phyloP scores from a whole-genome alignment of 805 yeast genomes.

The Maudiozyma pseudohumilis region DNA sequence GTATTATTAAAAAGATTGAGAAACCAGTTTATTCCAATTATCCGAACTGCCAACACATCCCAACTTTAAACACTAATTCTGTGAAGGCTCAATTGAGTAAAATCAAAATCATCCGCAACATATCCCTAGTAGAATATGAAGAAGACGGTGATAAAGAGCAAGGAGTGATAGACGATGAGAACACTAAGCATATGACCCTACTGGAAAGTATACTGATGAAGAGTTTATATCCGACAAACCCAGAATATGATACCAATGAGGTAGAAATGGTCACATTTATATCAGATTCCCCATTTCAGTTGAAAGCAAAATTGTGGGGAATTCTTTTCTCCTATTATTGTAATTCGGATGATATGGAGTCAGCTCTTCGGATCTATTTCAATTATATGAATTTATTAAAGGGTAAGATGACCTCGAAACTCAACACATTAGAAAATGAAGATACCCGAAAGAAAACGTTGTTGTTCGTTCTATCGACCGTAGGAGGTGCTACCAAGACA shows the following conservation, averaged over 20 bases:
- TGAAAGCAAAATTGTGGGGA: conserved; percentile 68
- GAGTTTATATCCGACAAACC: conserved; percentile 16
- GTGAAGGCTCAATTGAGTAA: conserved; percentile 59
- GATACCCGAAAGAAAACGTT: conserved; percentile 35
- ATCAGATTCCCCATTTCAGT: conserved; percentile 49
- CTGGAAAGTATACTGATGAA: conserved; percentile 38
- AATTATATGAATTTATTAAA: conserved; percentile 39
- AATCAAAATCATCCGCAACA: conserved; percentile 45
- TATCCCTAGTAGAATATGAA: conserved; percentile 35
- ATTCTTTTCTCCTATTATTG: conserved; percentile 51
- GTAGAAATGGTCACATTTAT: conserved; percentile 54
- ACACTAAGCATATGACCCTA: conserved; percentile 25
- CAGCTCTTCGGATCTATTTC: conserved; percentile 42
- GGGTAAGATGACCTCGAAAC: conserved; percentile 26
- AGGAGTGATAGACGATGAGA: conserved; percentile 12
- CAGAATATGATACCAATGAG: conserved; percentile 17
- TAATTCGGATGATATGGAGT: conserved; percentile 20
- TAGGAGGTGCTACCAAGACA: conserved; percentile 40
- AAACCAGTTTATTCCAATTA: conserved; percentile 30
- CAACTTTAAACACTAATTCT: conserved; percentile 40
- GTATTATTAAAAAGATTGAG: conserved; percentile 7
- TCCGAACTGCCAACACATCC: conserved; percentile 52
- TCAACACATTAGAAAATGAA: conserved; percentile 18
- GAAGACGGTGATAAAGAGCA: conserved; percentile 27
- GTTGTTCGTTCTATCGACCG: conserved; percentile 35